Percentiles rank a stretch among this genome's conserved stretches.
Evolutionary conservation across 1,139 yeast species (phyloP).

Genomic region (Geotrichum reessii): DNA sequence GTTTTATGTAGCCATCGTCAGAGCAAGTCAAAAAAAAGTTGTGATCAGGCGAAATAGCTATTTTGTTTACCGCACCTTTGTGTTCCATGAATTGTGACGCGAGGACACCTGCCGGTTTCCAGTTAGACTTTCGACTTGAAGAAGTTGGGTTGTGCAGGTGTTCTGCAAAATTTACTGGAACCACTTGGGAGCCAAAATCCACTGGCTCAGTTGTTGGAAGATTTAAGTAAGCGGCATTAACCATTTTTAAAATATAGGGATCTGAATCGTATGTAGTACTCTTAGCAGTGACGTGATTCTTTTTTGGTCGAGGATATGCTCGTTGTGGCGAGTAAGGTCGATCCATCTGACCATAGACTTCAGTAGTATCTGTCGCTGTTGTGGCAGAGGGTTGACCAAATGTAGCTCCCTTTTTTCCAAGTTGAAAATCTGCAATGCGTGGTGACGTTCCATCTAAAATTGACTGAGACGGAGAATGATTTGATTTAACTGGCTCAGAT

Average conservation of each 20-base stretch:
- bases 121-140: conserved; percentile 20
- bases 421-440: conserved; percentile 2
- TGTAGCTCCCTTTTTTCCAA: conserved; percentile 15
- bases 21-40: conserved; percentile 75
- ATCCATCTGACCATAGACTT: conserved; percentile 30
- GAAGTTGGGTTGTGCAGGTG: conserved; percentile 16
- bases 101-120: conserved; percentile 43
- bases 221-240: conserved; percentile 49
- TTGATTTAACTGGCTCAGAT: not conserved
- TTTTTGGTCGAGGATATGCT: not conserved
- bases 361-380: conserved; percentile 26
- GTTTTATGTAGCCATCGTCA: conserved; percentile 58
- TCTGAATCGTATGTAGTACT: conserved; percentile 46
- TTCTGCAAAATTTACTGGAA: conserved; percentile 20
- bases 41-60: conserved; percentile 54
- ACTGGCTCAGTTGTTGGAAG: conserved; percentile 55
- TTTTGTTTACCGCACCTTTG: conserved; percentile 46
- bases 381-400: conserved; percentile 20
- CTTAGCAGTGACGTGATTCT: not conserved
- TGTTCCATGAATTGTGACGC: conserved; percentile 60
- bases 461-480: conserved; percentile 2
- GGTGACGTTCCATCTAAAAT: not conserved
- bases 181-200: conserved; percentile 56
- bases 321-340: conserved; percentile 14
- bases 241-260: conserved; percentile 54